Conservation (phyloP, 352 stramenopile genomes). For the Phytophthora chlamydospora region DNA sequence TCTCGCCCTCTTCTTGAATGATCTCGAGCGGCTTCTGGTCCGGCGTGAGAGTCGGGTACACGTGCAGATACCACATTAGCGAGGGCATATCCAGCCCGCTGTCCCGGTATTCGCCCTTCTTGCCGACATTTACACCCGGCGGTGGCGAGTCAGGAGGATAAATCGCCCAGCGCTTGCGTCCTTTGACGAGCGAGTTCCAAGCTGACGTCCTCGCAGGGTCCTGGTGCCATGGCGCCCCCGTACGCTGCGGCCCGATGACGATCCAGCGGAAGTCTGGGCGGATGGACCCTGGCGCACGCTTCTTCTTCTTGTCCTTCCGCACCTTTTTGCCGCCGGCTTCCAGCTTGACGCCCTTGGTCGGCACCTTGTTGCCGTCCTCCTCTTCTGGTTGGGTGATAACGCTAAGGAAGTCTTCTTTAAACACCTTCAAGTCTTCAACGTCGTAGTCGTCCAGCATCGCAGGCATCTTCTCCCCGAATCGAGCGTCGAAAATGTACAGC, state of each 20-base stretch:
- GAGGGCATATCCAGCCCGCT: conserved; percentile 81
- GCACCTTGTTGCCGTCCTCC: conserved; percentile 20
- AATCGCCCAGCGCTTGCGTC: conserved; percentile 95
- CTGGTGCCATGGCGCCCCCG: conserved; percentile 94
- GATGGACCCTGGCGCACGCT: conserved; percentile 35
- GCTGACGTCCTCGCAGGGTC: conserved; percentile 96
- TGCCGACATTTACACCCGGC: conserved; percentile 65
- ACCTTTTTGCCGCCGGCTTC: conserved; percentile 44
- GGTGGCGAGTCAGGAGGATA: conserved; percentile 90
- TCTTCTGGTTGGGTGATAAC: conserved; percentile 34
- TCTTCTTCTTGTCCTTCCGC: conserved; percentile 48
- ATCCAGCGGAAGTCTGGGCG: conserved; percentile 83
- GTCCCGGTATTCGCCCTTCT: conserved; percentile 59
- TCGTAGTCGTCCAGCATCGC: conserved; percentile 71
- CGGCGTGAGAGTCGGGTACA: conserved; percentile 79
- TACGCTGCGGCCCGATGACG: conserved; percentile 82
- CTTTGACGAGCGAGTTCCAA: conserved; percentile 95
- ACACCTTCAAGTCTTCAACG: conserved; percentile 66
- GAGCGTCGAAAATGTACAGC: conserved; percentile 88
- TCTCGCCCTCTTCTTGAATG: conserved; percentile 94
- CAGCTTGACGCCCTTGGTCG: conserved; percentile 33
- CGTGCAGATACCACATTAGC: conserved; percentile 84
- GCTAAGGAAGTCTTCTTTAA: conserved; percentile 78
- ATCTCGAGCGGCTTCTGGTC: conserved; percentile 82
- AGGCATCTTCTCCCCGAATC: conserved; percentile 87